Evolutionary conservation across 1,284 basidiomycete genomes (phyloP).

Genomic region (Leccinum subrobustum): DNA sequence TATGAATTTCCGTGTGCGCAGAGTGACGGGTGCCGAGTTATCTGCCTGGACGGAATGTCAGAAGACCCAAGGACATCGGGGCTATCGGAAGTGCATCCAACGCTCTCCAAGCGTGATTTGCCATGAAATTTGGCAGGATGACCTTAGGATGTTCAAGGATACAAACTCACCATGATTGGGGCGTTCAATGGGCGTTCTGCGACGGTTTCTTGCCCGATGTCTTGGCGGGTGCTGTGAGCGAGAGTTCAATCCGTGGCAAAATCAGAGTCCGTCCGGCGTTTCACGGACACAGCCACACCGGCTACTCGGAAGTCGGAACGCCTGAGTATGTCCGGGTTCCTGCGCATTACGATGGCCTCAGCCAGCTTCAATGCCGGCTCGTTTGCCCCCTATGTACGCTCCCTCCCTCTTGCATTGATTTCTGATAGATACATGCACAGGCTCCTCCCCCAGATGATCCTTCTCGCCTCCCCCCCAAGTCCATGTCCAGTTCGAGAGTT

Average conservation of each 20-base stretch:
- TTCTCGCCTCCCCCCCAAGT: not conserved
- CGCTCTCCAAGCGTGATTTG: constrained; percentile 8
- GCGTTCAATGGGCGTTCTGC: constrained; percentile 16
- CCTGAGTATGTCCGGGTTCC: not conserved
- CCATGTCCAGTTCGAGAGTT: constrained; percentile 36
- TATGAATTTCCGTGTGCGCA: constrained; percentile 99
- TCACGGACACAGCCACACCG: too few species aligned
- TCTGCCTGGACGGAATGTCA: constrained; percentile 57
- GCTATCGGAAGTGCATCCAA: constrained; percentile 23
- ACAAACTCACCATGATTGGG: constrained; percentile 29
- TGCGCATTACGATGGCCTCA: not conserved
- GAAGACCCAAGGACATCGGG: constrained; percentile 21
- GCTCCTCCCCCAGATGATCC: constrained; percentile 59
- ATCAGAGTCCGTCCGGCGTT: too few species aligned
- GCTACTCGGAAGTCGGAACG: too few species aligned
- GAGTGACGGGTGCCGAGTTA: constrained; percentile 88
- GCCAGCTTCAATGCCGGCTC: constrained; percentile 7
- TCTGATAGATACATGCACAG: constrained; percentile 33
- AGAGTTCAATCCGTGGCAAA: constrained; percentile 1
- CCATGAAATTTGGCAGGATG: constrained; percentile 1
- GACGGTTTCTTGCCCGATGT: constrained; percentile 24
- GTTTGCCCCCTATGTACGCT: constrained; percentile 25
- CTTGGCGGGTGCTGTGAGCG: constrained; percentile 19
- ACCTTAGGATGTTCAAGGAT: not conserved
- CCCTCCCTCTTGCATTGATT: constrained; percentile 33